A percentile compares a stretch with the other conserved stretches of the same genome.
Evolutionary conservation across 2,329 filamentous ascomycete species (phyloP).

Genomic region (Exserohilum rostratum): DNA sequence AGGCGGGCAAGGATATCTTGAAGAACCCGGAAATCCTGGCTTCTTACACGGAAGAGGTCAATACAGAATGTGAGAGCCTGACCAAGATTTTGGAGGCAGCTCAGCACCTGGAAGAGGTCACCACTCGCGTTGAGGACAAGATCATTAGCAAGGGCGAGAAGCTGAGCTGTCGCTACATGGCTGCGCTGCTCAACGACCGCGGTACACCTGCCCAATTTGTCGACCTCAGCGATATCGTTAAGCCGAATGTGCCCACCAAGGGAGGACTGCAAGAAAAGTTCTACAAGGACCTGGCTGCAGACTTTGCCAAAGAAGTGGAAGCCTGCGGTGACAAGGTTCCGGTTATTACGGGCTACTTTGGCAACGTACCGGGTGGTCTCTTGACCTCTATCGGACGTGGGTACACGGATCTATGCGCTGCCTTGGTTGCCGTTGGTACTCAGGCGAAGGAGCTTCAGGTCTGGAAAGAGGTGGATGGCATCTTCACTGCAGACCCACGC

Average conservation of each 20-base stretch:
- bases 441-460: conserved; percentile 88
- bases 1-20: conserved; percentile 65
- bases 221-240: conserved; percentile 82
- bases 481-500: conserved; percentile 84
- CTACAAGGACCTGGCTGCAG: conserved; percentile 52
- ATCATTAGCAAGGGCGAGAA: conserved; percentile 97
- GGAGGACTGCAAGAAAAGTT: conserved; percentile 53
- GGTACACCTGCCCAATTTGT: conserved; percentile 87
- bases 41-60: conserved; percentile 69
- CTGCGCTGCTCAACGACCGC: conserved; percentile 78
- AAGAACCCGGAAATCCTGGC: conserved; percentile 52
- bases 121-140: conserved; percentile 63
- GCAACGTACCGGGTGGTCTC: conserved; percentile 86
- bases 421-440: conserved; percentile 87
- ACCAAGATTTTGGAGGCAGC: conserved; percentile 73
- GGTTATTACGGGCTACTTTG: conserved; percentile 86
- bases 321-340: conserved; percentile 54
- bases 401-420: conserved; percentile 95
- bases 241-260: conserved; percentile 58
- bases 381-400: conserved; percentile 92
- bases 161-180: conserved; percentile 90
- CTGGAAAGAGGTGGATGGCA: conserved; percentile 98
- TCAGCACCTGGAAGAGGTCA: conserved; percentile 61
- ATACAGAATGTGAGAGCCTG: conserved; percentile 79
- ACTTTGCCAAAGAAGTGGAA: conserved; percentile 51